phyloP scores from a whole-genome alignment of 805 yeast species.

The Yamadazyma sp. region DNA sequence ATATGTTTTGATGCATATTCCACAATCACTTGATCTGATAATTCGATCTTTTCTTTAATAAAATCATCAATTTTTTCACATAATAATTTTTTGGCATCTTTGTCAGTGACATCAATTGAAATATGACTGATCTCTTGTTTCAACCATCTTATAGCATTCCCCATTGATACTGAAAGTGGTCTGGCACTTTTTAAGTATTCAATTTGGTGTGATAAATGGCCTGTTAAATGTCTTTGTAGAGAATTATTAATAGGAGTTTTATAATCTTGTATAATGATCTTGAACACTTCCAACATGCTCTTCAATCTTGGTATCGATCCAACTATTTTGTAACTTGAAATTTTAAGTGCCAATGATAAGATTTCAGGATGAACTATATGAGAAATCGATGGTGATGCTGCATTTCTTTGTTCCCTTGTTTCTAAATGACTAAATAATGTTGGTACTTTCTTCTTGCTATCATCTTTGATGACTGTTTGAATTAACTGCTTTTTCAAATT shows the following conservation, averaged over 20 bases:
- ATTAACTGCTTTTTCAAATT: constrained; percentile 41
- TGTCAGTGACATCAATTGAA: constrained; percentile 67
- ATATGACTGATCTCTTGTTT: constrained; percentile 88
- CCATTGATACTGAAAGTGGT: constrained; percentile 92
- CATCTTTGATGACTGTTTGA: constrained; percentile 14
- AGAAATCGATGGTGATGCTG: constrained; percentile 51
- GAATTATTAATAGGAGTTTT: constrained; percentile 83
- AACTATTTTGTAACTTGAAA: constrained; percentile 79
- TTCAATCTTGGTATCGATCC: constrained; percentile 86
- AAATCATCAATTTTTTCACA: constrained; percentile 72
- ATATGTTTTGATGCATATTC: constrained; percentile 78
- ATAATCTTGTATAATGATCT: constrained; percentile 74
- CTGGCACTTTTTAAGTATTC: constrained; percentile 88
- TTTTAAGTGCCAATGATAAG: constrained; percentile 70
- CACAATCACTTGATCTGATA: constrained; percentile 79
- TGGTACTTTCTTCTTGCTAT: constrained; percentile 48
- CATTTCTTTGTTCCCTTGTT: constrained; percentile 73
- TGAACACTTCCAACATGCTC: constrained; percentile 82
- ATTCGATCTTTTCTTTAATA: constrained; percentile 78
- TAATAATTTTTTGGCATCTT: constrained; percentile 63
- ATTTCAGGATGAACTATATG: constrained; percentile 86
- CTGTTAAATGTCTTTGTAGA: constrained; percentile 81
- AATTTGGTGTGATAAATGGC: constrained; percentile 86
- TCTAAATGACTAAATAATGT: constrained; percentile 76
- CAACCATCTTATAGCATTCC: constrained; percentile 95